A percentile compares a stretch with the other conserved stretches of the same genome.
Evolutionary conservation across 768 basidiomycete genomes (phyloP).

Genomic region (Lactarius vividus): DNA sequence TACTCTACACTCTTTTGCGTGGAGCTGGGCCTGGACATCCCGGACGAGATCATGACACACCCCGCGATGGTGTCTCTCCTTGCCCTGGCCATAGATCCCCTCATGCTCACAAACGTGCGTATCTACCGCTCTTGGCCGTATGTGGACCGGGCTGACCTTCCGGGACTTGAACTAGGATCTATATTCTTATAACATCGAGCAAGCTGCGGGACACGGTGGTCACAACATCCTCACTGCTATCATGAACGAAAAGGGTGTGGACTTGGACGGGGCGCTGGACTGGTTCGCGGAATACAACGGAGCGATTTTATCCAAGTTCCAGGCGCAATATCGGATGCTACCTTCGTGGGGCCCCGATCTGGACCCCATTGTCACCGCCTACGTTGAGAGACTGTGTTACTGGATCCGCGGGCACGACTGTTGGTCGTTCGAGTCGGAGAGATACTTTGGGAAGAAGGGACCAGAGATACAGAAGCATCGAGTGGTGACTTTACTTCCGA

Average conservation of each 20-base stretch:
- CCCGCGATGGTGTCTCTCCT: slow-evolving; percentile 37
- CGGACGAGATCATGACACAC: slow-evolving; percentile 41
- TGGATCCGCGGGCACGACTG: slow-evolving; percentile 38
- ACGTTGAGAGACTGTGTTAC: slow-evolving; percentile 39
- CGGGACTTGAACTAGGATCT: slow-evolving; percentile 34
- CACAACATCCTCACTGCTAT: slow-evolving; percentile 45
- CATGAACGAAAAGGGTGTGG: slow-evolving; percentile 38
- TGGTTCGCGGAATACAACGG: slow-evolving; percentile 33
- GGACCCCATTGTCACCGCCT: slow-evolving; percentile 35
- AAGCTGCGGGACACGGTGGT: slow-evolving; percentile 39
- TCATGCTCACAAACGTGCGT: slow-evolving; percentile 42
- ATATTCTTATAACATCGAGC: slow-evolving; percentile 41
- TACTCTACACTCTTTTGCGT: slow-evolving; percentile 39
- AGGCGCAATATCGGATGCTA: slow-evolving; percentile 31
- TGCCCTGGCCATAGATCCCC: slow-evolving; percentile 35
- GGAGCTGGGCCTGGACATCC: slow-evolving; percentile 41
- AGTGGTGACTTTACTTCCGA: slow-evolving; percentile 6
- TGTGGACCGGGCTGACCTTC: background rate
- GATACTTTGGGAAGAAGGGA: slow-evolving; percentile 36
- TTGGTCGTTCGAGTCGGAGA: slow-evolving; percentile 38
- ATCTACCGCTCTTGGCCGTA: background rate
- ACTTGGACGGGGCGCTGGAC: slow-evolving; percentile 40
- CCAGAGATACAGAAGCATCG: slow-evolving; percentile 27
- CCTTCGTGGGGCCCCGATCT: slow-evolving; percentile 39
- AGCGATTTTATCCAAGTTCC: slow-evolving; percentile 35